A percentile compares a stretch with the other conserved stretches of the same genome.
Evolutionary conservation across 2,329 filamentous ascomycete species (phyloP).

Genomic region (Alternaria consortialis): DNA sequence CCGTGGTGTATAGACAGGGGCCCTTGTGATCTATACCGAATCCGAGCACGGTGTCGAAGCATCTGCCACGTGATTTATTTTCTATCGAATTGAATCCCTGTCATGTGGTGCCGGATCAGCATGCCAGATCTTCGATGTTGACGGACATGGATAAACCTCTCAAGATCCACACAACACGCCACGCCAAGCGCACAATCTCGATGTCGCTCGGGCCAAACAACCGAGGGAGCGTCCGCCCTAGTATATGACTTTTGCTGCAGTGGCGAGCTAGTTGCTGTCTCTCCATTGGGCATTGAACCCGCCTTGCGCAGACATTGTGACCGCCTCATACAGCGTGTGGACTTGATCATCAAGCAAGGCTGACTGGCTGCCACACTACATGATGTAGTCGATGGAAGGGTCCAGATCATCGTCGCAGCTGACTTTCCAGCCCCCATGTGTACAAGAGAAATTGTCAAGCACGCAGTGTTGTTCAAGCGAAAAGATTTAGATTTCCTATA

Average conservation of each 20-base stretch:
- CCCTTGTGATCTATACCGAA: not conserved
- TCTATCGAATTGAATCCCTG: not conserved
- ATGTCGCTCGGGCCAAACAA: slow-evolving; percentile 8
- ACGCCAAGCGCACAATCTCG: slow-evolving; percentile 7
- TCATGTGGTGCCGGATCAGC: slow-evolving; percentile 1
- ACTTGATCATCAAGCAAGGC: not conserved
- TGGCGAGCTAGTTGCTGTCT: not conserved
- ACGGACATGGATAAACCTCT: not conserved
- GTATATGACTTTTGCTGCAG: not conserved
- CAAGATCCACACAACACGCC: slow-evolving; percentile 5
- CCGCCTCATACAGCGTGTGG: not conserved
- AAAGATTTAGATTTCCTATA: slow-evolving; percentile 7
- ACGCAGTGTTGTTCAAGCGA: not conserved
- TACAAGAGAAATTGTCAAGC: not conserved
- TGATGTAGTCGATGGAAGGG: not conserved
- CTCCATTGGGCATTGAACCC: not conserved
- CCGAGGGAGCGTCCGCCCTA: not conserved
- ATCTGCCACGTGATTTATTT: not conserved
- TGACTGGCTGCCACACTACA: not conserved
- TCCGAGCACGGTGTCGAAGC: not conserved
- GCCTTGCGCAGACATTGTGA: not conserved
- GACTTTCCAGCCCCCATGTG: not conserved
- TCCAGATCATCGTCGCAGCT: not conserved
- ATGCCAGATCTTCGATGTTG: slow-evolving; percentile 12
- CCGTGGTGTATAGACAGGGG: not conserved